Base-by-base conservation (phyloP, 495 filamentous ascomycete species). In the Aspergillus sclerotiicarbonarius region DNA sequence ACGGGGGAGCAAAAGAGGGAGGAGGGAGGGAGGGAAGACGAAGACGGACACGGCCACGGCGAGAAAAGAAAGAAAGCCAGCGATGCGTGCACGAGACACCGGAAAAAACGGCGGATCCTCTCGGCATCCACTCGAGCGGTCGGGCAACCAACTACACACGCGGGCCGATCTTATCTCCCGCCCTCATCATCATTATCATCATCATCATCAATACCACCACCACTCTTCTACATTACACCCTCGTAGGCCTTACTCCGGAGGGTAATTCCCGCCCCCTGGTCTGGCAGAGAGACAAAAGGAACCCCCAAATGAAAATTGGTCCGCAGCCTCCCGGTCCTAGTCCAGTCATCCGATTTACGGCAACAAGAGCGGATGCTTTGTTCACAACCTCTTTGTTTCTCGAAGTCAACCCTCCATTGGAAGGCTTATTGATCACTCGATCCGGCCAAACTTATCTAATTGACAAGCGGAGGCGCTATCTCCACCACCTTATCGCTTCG, bases 61-160 rank as follows among this genome's bases (percentile, higher is more conserved):
- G 56, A 50, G 56, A 57, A 51, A 59, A 56, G 20, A 39, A 62
- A 43, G 57, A 56, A 67, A 47, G 37, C 35, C 16, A 41, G 46
- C 21, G 20, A 50, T 50, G 25, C 25, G 25, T 25, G 58, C 57
- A 64, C 57, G 57, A 60, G 61, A 61, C 67, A 59, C 67, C 69
- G 74, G 71, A 71, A 73, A 75, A 75, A 74, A 70, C 65, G 64
- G 60, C 73, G 74, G 74, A 73, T 74, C 66, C 65, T 67, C 73
- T 74, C 73, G 73, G 73, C 73, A 73, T 75, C 61, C 54, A 56
- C 31, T n/a, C 37, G 15, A 12, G 13, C 13, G 37, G 13, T n/a
- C 37, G 37, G 37, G n/a, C 37, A n/a, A n/a, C 25, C 25, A 25
- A 25, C 25, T 25, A 25, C 51, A 56, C 59, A 54, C 55, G 60